Evolutionary conservation across 306 rosid species (phyloP).

Genomic region (Dryas alaskensis): DNA sequence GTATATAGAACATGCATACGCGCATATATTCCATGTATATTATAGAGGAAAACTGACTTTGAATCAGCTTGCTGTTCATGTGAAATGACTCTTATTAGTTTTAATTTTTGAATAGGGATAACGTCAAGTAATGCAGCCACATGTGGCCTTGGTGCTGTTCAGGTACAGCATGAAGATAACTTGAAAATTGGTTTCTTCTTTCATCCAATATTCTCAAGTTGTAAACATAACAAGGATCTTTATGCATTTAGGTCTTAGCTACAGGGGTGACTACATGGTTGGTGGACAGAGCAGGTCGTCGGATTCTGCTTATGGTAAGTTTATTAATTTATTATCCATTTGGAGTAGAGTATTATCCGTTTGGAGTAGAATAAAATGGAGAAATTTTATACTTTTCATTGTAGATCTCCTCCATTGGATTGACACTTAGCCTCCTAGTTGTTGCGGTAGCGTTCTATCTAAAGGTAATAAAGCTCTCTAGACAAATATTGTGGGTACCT

Average conservation of each 20-base stretch:
- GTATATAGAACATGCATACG: neutral
- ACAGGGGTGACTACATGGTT: constrained; percentile 81
- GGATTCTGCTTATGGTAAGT: constrained; percentile 77
- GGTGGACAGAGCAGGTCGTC: constrained; percentile 79
- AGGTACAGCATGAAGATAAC: constrained; percentile 51
- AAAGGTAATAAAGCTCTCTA: constrained; percentile 49
- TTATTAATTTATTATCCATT: constrained; percentile 20
- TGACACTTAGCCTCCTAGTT: constrained; percentile 66
- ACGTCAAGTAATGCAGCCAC: constrained; percentile 74
- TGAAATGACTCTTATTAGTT: constrained; percentile 24
- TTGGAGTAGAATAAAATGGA: constrained; percentile 13
- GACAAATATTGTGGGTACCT: neutral
- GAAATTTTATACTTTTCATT: constrained; percentile 24
- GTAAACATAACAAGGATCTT: constrained; percentile 26
- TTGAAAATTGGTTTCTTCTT: constrained; percentile 5
- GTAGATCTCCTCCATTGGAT: constrained; percentile 80
- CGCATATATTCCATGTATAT: neutral
- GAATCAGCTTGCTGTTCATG: neutral
- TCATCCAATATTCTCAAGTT: constrained; percentile 24
- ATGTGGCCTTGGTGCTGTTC: constrained; percentile 82
- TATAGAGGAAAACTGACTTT: neutral
- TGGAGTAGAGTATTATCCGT: constrained; percentile 15
- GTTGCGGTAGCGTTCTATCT: constrained; percentile 71
- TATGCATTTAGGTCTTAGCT: constrained; percentile 67
- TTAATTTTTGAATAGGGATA: constrained; percentile 50